Base-by-base conservation (phyloP, 192 early-diverging fungal species). In the Hyaloraphidium curvatum region DNA sequence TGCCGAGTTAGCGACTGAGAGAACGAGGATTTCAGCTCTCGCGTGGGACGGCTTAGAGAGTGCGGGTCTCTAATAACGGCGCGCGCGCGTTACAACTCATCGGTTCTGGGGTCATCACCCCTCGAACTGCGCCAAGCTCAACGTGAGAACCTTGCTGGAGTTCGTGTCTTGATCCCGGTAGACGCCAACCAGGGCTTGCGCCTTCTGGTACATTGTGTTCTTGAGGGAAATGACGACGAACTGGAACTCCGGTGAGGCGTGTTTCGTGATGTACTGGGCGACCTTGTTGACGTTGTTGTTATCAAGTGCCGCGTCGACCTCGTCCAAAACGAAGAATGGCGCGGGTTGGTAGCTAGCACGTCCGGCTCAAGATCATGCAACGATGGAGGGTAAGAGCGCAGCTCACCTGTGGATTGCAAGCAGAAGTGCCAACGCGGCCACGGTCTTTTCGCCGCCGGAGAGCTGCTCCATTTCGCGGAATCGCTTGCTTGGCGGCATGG, bases 391-490 rank as follows among this genome's bases (percentile, higher is more conserved):
- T 31, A 23, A 41, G 14, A 1, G 23, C 2, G 16, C 2, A 43
- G 31, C 35, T 60, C 63, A 77, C 60, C 70, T 80, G 63, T 93
- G 92, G 59, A 99, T 87, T 23, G 95, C 91, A 72, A 99, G 94
- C 55, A 99, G 72, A 31, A 99, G 65, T 1, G 92, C 95, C 35
- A 99, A 69, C 2, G 95, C 92, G 0, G 91, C 95, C 29, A 99
- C 85, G 0, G 92, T 93, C 70, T 97, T 99, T 71, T 99, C 95
- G 58, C 95, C 95, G 31, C 95, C 95, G 22, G 90, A 94, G 13
- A 99, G 71, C 60, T 89, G 87, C 54, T 95, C 92, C 95, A 99
- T 99, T 62, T 99, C 95, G 54, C 91, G 70, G 77, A 99, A 99
- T 26, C 92, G 81, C 70, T 99, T 99, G 77, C 91, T 84, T 21